These are phyloP conservation scores for Penicillium silybi DNA, from an alignment of 495 filamentous ascomycete species.

Conservation along the genomic window DNA sequence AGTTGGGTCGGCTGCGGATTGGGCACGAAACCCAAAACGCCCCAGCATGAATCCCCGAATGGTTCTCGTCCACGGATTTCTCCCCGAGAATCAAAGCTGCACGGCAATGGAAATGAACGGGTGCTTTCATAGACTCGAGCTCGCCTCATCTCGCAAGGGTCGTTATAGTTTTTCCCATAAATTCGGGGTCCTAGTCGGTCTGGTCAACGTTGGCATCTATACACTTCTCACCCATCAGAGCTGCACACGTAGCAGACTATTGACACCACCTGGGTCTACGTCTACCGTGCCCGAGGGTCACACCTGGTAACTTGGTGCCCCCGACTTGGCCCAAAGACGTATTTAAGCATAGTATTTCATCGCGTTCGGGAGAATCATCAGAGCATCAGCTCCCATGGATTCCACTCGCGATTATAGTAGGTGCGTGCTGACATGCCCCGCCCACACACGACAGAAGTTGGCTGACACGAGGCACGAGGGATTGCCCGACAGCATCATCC, in stretches of 20 bases:
- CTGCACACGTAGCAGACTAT: constrained; percentile 36
- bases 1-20: background rate
- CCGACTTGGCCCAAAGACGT: constrained; percentile 5
- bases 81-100: background rate
- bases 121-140: background rate
- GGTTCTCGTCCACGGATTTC: background rate
- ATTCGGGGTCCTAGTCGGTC: background rate
- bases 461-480: background rate
- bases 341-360: constrained; percentile 8
- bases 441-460: background rate
- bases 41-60: background rate
- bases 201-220: background rate
- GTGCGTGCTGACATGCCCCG: constrained; percentile 20
- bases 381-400: constrained; percentile 26
- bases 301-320: background rate
- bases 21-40: background rate
- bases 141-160: background rate
- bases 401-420: constrained; percentile 31
- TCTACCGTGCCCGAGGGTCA: constrained; percentile 12
- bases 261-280: constrained; percentile 23
- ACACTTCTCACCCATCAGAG: constrained; percentile 21
- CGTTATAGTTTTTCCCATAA: background rate
- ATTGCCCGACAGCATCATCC: constrained; percentile 32
- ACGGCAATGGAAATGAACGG: background rate
- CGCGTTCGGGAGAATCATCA: background rate